phyloP scores from a whole-genome alignment of 306 rosid genomes.

The Pterocarpus macrocarpus region DNA sequence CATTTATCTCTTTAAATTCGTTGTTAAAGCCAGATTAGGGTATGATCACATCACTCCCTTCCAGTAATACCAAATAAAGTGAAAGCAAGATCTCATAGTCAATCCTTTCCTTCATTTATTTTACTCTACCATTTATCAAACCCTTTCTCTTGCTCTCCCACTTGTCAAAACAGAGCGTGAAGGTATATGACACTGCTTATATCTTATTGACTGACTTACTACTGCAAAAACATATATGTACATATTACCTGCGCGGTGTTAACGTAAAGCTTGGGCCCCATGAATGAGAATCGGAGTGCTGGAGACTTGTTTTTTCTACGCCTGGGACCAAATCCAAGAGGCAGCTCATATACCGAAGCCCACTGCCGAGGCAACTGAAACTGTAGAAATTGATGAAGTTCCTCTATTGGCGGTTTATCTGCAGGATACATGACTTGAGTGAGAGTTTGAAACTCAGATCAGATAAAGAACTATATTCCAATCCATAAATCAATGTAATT shows the following conservation, averaged over 20 bases:
- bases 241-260: constrained; percentile 75
- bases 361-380: constrained; percentile 93
- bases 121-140: too few species aligned
- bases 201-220: too few species aligned
- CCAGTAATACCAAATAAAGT: too few species aligned
- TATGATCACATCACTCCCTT: too few species aligned
- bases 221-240: background rate
- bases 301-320: constrained; percentile 68
- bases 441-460: background rate
- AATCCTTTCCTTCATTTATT: too few species aligned
- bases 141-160: too few species aligned
- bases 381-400: constrained; percentile 88
- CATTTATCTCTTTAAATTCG: too few species aligned
- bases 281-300: constrained; percentile 77
- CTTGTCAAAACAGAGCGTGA: too few species aligned
- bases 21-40: too few species aligned
- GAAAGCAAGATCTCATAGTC: too few species aligned
- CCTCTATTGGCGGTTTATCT: constrained; percentile 94
- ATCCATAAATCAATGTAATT: constrained; percentile 1
- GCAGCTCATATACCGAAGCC: constrained; percentile 58
- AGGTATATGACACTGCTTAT: too few species aligned
- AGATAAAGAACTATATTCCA: background rate
- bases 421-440: constrained; percentile 44
- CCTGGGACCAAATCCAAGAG: constrained; percentile 61
- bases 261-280: constrained; percentile 92